Base-by-base conservation (phyloP, 2,329 filamentous ascomycete genomes). In the Biscogniauxia mediterranea region DNA sequence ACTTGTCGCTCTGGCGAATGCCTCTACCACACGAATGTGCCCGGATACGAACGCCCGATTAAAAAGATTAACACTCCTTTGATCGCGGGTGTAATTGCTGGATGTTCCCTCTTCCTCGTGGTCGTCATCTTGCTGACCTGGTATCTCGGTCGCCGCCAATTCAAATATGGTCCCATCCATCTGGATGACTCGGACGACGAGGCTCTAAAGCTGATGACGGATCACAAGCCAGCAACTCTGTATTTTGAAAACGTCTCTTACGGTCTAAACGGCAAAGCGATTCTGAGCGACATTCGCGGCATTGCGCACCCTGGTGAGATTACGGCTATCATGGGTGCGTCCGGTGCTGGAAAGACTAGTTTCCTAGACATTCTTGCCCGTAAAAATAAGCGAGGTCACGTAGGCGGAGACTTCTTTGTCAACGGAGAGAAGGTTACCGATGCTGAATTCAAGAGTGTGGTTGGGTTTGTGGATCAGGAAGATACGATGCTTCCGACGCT, bases 381-480 rank as follows among this genome's bases (percentile, higher is more conserved):
- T 65, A 99, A 98, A 82, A 98, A 98, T 77, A 99, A 99, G 78
- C 88, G 93, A 38, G 96, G 95, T 49, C 76, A 82, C 1, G 85
- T 90, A 0, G 80, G 83, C 8, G 96, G 96, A 20, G 86, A 94
- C 62, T 96, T 97, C 70, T 95, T 89, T 70, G 88, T 99, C 71
- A 98, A 98, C 68, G 96, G 95, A 38, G 92, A 98, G 75, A 94
- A 91, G 74, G 88, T 98, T 46, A 82, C 81, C 32, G 92, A 97
- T 73, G 76, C 85, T 28, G 92, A 97, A 64, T 99, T 95, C 78
- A 92, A 91, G 73, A 93, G 87, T 64, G 92, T 98, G 56, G 90
- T 97, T 66, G 95, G 96, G 21, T 99, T 98, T 70, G 95, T 99
- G 50, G 95, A 99, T 70, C 95, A 99, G 78, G 95, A 99, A 73